Evolutionary conservation across 192 early-diverging fungal species (phyloP).

Genomic region (Entomortierella chlamydospora): DNA sequence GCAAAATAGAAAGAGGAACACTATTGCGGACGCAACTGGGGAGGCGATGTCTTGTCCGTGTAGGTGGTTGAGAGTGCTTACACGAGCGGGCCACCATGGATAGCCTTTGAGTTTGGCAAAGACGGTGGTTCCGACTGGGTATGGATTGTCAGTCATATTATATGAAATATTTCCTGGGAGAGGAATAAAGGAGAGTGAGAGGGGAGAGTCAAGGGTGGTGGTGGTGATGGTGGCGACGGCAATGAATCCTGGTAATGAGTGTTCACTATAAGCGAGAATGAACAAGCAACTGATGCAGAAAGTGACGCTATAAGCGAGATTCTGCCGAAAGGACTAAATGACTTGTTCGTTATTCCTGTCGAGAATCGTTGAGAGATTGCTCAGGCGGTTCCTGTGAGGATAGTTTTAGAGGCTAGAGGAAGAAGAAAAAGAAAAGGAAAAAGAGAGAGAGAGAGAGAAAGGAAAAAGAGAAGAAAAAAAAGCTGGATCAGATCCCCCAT

Average conservation of each 20-base stretch:
- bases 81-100: conserved; percentile 74
- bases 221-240: not conserved
- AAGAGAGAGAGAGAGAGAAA: not conserved
- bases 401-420: conserved; percentile 6
- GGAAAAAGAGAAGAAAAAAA: conserved; percentile 3
- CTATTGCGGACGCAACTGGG: too few species aligned
- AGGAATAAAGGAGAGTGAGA: not conserved
- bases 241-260: not conserved
- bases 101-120: conserved; percentile 71
- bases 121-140: conserved; percentile 63
- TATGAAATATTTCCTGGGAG: not conserved
- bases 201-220: too few species aligned
- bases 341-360: not conserved
- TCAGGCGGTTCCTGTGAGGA: conserved; percentile 17
- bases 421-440: not conserved
- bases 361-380: not conserved
- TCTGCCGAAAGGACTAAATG: not conserved
- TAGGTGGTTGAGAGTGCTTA: conserved; percentile 47
- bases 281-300: not conserved
- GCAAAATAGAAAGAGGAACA: not conserved
- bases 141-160: conserved; percentile 45
- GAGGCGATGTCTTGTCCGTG: too few species aligned
- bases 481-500: too few species aligned
- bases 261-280: not conserved
- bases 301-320: not conserved